A percentile compares a stretch with the other conserved stretches of the same genome.
These are phyloP conservation scores for Rhodotorula toruloides DNA, from an alignment of 768 basidiomycete genomes.

Conservation along the genomic window DNA sequence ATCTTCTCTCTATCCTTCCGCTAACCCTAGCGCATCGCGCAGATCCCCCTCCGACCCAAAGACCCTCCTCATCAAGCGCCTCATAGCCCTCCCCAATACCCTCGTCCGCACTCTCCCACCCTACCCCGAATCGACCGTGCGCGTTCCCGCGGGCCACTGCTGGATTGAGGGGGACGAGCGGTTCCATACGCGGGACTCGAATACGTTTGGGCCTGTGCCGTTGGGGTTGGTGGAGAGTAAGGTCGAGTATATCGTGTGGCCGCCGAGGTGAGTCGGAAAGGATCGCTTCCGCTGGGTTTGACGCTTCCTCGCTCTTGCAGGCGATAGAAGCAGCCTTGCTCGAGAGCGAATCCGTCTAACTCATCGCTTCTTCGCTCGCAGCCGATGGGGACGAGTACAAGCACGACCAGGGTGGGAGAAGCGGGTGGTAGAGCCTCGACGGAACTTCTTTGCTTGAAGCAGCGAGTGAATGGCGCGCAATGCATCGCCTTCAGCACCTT, in stretches of 20 bases:
- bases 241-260: conserved; percentile 35
- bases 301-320: background rate
- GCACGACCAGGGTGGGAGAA: conserved; percentile 29
- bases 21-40: background rate
- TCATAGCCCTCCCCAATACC: conserved; percentile 40
- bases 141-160: conserved; percentile 28
- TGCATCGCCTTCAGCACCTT: background rate
- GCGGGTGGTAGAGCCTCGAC: conserved; percentile 1
- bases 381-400: conserved; percentile 19
- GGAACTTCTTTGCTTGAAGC: conserved; percentile 6
- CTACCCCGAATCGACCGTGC: conserved; percentile 18
- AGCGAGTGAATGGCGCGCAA: too few relatives aligned
- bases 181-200: conserved; percentile 39
- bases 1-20: background rate
- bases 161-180: conserved; percentile 43
- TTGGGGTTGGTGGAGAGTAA: conserved; percentile 26
- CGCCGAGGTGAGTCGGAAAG: conserved; percentile 13
- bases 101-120: conserved; percentile 38
- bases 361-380: background rate
- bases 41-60: conserved; percentile 35
- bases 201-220: conserved; percentile 39
- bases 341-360: too few relatives aligned
- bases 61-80: conserved; percentile 39
- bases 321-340: too few relatives aligned
- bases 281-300: too few relatives aligned